phyloP scores from a whole-genome alignment of 1,139 yeast genomes.

The Sugiyamaella novakii region DNA sequence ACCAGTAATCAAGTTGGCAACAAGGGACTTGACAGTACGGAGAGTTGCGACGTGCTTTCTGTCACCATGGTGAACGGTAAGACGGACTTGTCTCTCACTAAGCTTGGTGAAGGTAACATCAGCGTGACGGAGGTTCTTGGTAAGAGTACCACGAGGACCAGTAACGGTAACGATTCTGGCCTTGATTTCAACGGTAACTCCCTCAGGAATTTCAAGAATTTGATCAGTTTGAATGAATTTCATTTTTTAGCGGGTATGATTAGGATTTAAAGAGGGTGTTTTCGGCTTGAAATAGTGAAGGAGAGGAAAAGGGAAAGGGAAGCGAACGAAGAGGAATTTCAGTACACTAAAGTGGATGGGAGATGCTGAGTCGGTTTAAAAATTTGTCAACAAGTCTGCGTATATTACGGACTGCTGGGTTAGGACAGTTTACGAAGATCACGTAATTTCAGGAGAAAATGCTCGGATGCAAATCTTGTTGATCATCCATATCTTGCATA shows the following conservation, averaged over 20 bases:
- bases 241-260: too few relatives aligned
- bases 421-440: not conserved
- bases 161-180: slow-evolving; percentile 88
- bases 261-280: too few relatives aligned
- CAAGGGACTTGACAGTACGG: slow-evolving; percentile 96
- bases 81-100: slow-evolving; percentile 71
- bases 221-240: slow-evolving; percentile 96
- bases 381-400: not conserved
- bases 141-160: slow-evolving; percentile 98
- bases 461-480: too few relatives aligned
- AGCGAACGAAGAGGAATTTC: not conserved
- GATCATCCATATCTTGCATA: too few relatives aligned
- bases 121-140: slow-evolving; percentile 91
- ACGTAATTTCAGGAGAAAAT: too few relatives aligned
- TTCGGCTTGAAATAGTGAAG: too few relatives aligned
- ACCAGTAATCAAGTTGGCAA: slow-evolving; percentile 95
- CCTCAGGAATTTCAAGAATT: slow-evolving; percentile 89
- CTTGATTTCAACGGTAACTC: slow-evolving; percentile 87
- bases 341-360: too few relatives aligned
- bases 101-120: slow-evolving; percentile 89
- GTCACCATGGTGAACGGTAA: slow-evolving; percentile 98
- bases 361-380: slow-evolving; percentile 3
- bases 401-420: slow-evolving; percentile 1
- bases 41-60: slow-evolving; percentile 99
- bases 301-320: too few relatives aligned